Evolutionary conservation across 2,329 filamentous ascomycete genomes (phyloP).

Genomic region (Colletotrichum endophyticum): DNA sequence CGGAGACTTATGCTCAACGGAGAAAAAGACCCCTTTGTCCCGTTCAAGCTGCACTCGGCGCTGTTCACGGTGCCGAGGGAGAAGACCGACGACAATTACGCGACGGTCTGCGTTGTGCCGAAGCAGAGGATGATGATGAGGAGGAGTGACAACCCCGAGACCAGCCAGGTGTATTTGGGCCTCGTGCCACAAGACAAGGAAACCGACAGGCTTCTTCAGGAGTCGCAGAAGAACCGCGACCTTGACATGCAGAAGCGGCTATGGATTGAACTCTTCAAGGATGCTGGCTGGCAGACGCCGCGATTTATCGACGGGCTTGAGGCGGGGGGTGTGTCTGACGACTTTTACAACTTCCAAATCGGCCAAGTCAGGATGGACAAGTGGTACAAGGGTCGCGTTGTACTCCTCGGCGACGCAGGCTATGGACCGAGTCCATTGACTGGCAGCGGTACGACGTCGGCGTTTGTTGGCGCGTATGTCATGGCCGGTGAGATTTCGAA

Average conservation of each 20-base stretch:
- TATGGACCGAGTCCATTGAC: constrained; percentile 51
- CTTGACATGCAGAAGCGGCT: constrained; percentile 26
- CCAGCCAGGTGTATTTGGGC: constrained; percentile 13
- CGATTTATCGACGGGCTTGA: constrained; percentile 38
- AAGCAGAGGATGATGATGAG: neutral
- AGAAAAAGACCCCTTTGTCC: constrained; percentile 25
- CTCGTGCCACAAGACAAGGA: neutral
- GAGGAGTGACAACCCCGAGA: constrained; percentile 15
- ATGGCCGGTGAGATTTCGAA: constrained; percentile 57
- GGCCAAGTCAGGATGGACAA: constrained; percentile 48
- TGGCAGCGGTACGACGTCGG: constrained; percentile 56
- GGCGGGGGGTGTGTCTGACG: constrained; percentile 38
- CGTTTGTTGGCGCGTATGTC: constrained; percentile 57
- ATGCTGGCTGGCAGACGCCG: constrained; percentile 46
- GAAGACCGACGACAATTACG: constrained; percentile 20
- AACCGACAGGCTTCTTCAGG: neutral
- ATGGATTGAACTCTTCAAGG: constrained; percentile 34
- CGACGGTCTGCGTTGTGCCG: neutral
- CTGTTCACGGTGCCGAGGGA: constrained; percentile 37
- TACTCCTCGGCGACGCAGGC: constrained; percentile 59
- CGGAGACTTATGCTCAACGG: constrained; percentile 44
- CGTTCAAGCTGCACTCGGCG: constrained; percentile 29
- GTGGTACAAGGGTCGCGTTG: constrained; percentile 52
- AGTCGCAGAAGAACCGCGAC: constrained; percentile 3
- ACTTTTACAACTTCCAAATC: constrained; percentile 52